Percentiles rank a stretch among this genome's conserved stretches.
Evolutionary conservation across 2,329 filamentous ascomycete genomes (phyloP).

Genomic region (Mycosphaerelloides madeirae): DNA sequence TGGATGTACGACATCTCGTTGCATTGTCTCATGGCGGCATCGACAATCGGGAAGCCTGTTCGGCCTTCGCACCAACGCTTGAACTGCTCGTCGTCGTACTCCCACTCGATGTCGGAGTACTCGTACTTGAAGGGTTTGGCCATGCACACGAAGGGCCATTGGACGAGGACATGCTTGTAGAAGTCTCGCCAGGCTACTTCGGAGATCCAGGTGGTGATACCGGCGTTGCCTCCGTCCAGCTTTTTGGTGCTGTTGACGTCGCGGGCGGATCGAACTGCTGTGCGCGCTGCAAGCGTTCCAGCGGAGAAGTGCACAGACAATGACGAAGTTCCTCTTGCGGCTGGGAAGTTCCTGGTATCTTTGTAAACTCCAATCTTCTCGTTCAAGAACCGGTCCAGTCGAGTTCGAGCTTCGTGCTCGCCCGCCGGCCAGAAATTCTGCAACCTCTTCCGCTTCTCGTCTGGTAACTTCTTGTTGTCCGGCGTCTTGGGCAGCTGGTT

Average conservation of each 20-base stretch:
- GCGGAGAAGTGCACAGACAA: constrained; percentile 69
- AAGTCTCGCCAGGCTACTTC: constrained; percentile 86
- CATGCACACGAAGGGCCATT: constrained; percentile 83
- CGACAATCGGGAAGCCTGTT: constrained; percentile 78
- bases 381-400: constrained; percentile 64
- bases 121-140: constrained; percentile 77
- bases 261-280: constrained; percentile 59
- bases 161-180: constrained; percentile 76
- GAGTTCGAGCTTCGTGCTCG: constrained; percentile 63
- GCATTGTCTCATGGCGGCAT: constrained; percentile 80
- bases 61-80: constrained; percentile 66
- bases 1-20: constrained; percentile 70
- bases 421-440: constrained; percentile 66
- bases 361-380: constrained; percentile 60
- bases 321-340: constrained; percentile 59
- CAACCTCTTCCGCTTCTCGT: constrained; percentile 56
- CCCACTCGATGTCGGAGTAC: constrained; percentile 78
- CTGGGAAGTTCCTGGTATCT: constrained; percentile 61
- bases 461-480: constrained; percentile 55
- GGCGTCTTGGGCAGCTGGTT: constrained; percentile 58
- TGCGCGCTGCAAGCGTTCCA: constrained; percentile 64
- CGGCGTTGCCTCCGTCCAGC: constrained; percentile 61
- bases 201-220: constrained; percentile 69
- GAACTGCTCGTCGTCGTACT: constrained; percentile 66
- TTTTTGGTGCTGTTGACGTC: constrained; percentile 58